Conservation (phyloP, 306 rosid species). For the Senna siamea region DNA sequence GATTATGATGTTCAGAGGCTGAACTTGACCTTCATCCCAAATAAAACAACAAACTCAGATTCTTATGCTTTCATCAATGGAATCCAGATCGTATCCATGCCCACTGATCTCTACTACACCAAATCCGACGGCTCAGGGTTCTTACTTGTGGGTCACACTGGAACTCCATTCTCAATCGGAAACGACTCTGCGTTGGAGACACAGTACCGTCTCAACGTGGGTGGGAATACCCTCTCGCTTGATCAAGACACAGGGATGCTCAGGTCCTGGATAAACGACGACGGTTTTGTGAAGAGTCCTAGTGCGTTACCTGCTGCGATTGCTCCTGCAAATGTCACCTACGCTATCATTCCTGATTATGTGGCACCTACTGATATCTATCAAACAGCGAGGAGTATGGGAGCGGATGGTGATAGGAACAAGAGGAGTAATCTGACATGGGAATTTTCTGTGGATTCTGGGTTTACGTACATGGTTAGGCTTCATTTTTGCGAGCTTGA, state of each 20-base stretch:
- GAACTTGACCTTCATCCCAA: neutral
- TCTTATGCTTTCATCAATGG: conserved; percentile 51
- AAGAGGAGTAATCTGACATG: conserved; percentile 30
- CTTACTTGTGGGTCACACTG: neutral
- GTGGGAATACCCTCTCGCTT: neutral
- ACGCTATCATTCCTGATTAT: conserved; percentile 14
- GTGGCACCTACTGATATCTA: conserved; percentile 44
- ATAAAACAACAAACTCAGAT: neutral
- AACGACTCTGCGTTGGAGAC: conserved; percentile 34
- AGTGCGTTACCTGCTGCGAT: neutral
- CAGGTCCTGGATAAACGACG: conserved; percentile 24
- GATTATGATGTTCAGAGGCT: neutral
- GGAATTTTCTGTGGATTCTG: conserved; percentile 32
- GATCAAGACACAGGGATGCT: conserved; percentile 38
- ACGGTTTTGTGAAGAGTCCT: neutral
- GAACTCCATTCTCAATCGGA: neutral
- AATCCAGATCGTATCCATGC: conserved; percentile 65
- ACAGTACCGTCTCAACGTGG: conserved; percentile 38
- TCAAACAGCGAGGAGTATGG: conserved; percentile 39
- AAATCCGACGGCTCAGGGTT: neutral
- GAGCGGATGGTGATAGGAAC: neutral
- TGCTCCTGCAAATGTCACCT: neutral
- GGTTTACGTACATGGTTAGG: conserved; percentile 41
- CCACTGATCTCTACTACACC: conserved; percentile 47
- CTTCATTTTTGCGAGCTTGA: conserved; percentile 55